Conservation (phyloP, 2,329 filamentous ascomycete genomes). For the Raffaelea arxii region DNA sequence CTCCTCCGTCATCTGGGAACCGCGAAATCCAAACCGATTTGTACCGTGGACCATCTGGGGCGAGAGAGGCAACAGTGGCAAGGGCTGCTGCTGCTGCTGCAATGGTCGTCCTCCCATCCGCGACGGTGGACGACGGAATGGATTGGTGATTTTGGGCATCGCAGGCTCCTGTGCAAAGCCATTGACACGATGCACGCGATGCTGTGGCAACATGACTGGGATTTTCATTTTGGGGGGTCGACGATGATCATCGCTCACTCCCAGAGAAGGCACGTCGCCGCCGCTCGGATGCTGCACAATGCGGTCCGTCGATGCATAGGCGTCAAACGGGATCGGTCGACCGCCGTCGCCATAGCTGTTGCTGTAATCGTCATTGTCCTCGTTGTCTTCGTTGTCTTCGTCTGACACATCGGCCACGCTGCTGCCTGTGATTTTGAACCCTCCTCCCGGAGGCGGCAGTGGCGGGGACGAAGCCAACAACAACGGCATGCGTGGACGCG, state of each 20-base stretch:
- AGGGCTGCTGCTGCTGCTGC: conserved; percentile 6
- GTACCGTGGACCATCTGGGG: not conserved
- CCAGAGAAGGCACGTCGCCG: too few relatives aligned
- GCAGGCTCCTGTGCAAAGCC: conserved; percentile 17
- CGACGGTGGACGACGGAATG: too few relatives aligned
- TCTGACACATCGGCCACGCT: conserved; percentile 38
- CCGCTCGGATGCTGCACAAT: conserved; percentile 17
- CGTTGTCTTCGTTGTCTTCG: too few relatives aligned
- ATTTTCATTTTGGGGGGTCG: too few relatives aligned
- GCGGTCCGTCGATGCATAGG: conserved; percentile 17
- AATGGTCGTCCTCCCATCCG: too few relatives aligned
- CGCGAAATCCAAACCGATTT: conserved; percentile 10
- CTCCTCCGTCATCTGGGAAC: not conserved
- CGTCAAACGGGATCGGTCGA: conserved; percentile 9
- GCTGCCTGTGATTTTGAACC: conserved; percentile 21
- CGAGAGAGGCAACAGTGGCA: conserved; percentile 5
- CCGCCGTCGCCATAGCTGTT: too few relatives aligned
- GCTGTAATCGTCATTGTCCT: too few relatives aligned
- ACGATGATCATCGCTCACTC: too few relatives aligned
- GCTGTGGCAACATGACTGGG: conserved; percentile 20
- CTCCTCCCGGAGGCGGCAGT: conserved; percentile 2
- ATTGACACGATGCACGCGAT: conserved; percentile 21
- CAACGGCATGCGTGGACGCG: not conserved
- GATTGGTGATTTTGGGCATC: conserved; percentile 5
- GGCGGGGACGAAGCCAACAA: not conserved